These are phyloP conservation scores for Tetrahymena malaccensis DNA, from an alignment of 73 alveolate genomes.

Conservation along the genomic window DNA sequence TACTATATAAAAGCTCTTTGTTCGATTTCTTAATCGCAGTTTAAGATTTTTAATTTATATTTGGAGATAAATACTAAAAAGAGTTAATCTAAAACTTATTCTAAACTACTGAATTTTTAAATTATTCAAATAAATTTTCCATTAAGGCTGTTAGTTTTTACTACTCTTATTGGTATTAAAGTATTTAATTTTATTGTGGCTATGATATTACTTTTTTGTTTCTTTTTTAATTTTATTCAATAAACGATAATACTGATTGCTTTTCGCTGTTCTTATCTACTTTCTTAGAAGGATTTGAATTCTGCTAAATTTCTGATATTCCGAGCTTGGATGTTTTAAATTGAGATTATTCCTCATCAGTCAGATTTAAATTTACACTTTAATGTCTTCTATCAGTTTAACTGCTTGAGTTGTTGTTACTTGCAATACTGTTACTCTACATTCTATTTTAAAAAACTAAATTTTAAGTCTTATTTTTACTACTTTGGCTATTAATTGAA, in stretches of 20 bases:
- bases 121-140: neutral
- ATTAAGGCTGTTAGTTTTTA: neutral
- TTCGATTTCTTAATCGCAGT: neutral
- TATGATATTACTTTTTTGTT: neutral
- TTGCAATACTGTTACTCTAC: neutral
- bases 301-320: neutral
- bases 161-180: neutral
- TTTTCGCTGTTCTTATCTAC: neutral
- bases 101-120: too few species aligned
- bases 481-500: neutral
- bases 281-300: neutral
- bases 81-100: neutral
- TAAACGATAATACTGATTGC: neutral
- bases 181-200: neutral
- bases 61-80: neutral
- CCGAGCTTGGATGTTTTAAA: neutral
- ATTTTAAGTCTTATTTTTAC: neutral
- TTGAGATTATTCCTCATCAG: neutral
- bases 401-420: neutral
- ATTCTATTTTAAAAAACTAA: neutral
- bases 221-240: neutral
- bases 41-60: neutral
- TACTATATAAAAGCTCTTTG: neutral
- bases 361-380: neutral
- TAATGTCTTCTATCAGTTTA: neutral